Percentiles rank a stretch among this genome's conserved stretches.
Conservation (phyloP, 2,329 filamentous ascomycete genomes). For the Thielaviopsis populi region DNA sequence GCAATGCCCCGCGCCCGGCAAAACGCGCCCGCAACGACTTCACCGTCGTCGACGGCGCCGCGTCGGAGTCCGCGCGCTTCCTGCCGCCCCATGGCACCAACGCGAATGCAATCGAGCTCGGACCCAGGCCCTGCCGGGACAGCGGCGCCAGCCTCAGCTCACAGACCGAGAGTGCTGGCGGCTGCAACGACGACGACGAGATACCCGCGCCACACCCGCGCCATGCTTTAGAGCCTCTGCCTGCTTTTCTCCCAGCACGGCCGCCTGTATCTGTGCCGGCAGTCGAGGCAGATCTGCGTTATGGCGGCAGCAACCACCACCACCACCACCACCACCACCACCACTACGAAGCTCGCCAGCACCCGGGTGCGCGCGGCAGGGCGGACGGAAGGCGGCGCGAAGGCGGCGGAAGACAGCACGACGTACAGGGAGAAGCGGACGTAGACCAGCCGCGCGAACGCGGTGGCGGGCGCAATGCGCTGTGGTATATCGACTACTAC, state of each 20-base stretch:
- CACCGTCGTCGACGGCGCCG: conserved; percentile 4
- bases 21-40: conserved; percentile 37
- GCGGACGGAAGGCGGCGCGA: neutral
- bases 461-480: conserved; percentile 18
- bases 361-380: neutral
- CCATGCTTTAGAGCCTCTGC: neutral
- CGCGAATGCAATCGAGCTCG: neutral
- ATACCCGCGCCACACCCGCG: neutral
- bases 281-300: neutral
- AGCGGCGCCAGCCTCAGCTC: neutral
- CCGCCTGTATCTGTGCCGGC: neutral
- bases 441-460: conserved; percentile 20
- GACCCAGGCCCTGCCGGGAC: neutral
- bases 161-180: neutral
- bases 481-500: conserved; percentile 55
- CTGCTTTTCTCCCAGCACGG: neutral
- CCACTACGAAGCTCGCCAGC: neutral
- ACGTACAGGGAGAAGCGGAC: neutral
- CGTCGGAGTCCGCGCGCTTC: neutral
- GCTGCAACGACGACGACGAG: too few species aligned
- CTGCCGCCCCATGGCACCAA: neutral
- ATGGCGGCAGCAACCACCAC: neutral
- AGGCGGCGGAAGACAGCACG: neutral
- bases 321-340: neutral
- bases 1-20: conserved; percentile 39